Percentiles rank a stretch among this genome's conserved stretches.
Evolutionary conservation across 2,329 filamentous ascomycete genomes (phyloP).

Genomic region (Monosporascus sp.): DNA sequence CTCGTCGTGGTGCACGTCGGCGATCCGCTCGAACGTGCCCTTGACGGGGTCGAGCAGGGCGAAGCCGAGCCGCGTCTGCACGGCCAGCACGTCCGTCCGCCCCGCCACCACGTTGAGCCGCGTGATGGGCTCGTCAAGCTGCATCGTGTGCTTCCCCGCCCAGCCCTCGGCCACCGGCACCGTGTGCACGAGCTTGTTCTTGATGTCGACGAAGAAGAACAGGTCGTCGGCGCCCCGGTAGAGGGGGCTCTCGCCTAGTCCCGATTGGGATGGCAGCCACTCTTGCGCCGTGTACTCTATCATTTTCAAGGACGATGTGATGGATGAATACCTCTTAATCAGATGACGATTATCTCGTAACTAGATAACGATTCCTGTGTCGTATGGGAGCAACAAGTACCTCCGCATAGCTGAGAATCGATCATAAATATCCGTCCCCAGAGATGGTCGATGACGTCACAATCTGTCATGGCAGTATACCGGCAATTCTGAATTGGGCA

Average conservation of each 20-base stretch:
- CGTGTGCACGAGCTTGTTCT: slow-evolving; percentile 15
- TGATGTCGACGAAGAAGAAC: slow-evolving; percentile 23
- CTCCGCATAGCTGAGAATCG: too few relatives aligned
- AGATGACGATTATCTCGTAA: neutral
- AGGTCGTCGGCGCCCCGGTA: slow-evolving; percentile 18
- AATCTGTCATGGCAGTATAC: too few relatives aligned
- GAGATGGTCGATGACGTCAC: too few relatives aligned
- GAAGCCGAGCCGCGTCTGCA: slow-evolving; percentile 15
- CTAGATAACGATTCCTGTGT: too few relatives aligned
- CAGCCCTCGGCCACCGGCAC: slow-evolving; percentile 12
- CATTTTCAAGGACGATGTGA: slow-evolving; percentile 5
- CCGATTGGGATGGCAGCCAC: slow-evolving; percentile 17
- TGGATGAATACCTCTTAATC: neutral
- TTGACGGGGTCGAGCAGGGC: slow-evolving; percentile 12
- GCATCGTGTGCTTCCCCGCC: slow-evolving; percentile 7
- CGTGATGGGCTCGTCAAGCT: slow-evolving; percentile 15
- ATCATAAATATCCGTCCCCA: too few relatives aligned
- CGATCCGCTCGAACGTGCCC: slow-evolving; percentile 13
- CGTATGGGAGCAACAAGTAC: too few relatives aligned
- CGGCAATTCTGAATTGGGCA: too few relatives aligned
- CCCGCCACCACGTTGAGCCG: slow-evolving; percentile 13
- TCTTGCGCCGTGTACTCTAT: slow-evolving; percentile 18
- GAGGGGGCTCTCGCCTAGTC: slow-evolving; percentile 19
- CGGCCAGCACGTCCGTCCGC: slow-evolving; percentile 14
- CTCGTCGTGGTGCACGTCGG: slow-evolving; percentile 5